These are phyloP conservation scores for Neonectria ditissima DNA, from an alignment of 2,329 filamentous ascomycete genomes.

Conservation along the genomic window DNA sequence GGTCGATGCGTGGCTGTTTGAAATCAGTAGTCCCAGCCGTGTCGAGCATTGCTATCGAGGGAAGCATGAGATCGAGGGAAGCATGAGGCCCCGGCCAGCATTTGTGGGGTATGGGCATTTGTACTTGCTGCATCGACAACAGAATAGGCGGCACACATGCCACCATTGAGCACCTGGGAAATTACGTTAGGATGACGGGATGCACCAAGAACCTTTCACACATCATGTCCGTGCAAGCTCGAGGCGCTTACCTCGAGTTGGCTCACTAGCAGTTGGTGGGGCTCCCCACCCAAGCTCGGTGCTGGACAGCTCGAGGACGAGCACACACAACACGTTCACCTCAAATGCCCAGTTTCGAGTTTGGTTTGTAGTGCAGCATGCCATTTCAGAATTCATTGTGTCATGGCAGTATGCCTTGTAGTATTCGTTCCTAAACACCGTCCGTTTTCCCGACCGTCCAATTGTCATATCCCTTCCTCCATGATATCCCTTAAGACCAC, in stretches of 20 bases:
- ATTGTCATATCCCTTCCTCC: constrained; percentile 47
- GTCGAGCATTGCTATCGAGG: too few species aligned
- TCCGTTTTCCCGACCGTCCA: constrained; percentile 47
- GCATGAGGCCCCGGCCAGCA: too few species aligned
- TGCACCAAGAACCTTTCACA: background rate
- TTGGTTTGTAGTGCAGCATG: constrained; percentile 44
- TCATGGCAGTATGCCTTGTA: constrained; percentile 43
- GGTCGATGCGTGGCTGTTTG: too few species aligned
- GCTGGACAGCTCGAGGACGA: constrained; percentile 12
- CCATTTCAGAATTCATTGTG: constrained; percentile 42
- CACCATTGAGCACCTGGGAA: background rate
- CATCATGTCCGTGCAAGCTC: background rate
- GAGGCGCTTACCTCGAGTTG: constrained; percentile 6
- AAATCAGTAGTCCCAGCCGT: too few species aligned
- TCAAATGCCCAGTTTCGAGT: constrained; percentile 38
- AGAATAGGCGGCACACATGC: background rate
- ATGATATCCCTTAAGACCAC: constrained; percentile 49
- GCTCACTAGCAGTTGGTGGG: constrained; percentile 8
- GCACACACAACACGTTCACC: constrained; percentile 9
- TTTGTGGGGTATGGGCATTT: too few species aligned
- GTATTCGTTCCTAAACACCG: constrained; percentile 47
- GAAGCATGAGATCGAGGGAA: too few species aligned
- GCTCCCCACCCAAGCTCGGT: constrained; percentile 5
- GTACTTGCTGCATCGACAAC: too few species aligned
- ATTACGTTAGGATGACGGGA: background rate